phyloP scores from a whole-genome alignment of 1,284 basidiomycete species.

The Earliella scabrosa region DNA sequence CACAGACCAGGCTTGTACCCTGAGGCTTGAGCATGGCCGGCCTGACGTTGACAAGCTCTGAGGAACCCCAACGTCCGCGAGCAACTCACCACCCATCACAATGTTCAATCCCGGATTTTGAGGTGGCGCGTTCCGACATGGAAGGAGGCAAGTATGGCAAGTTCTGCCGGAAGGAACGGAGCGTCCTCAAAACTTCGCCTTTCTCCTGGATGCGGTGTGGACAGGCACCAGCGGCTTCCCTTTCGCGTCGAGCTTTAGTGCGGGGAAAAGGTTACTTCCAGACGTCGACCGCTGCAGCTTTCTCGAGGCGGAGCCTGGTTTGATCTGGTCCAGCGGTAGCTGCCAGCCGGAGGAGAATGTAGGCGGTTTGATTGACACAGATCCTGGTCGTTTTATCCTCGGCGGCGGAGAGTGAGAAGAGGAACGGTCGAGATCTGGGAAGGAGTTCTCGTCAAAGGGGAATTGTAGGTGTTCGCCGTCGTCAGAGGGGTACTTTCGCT shows the following conservation, averaged over 20 bases:
- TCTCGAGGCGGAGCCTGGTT: slow-evolving; percentile 7
- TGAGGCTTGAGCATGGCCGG: no score
- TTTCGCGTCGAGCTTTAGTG: slow-evolving; percentile 20
- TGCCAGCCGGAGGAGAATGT: slow-evolving; percentile 19
- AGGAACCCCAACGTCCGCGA: no score
- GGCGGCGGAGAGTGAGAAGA: no score
- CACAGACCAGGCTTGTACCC: no score
- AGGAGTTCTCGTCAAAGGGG: background rate
- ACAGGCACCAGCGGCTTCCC: slow-evolving; percentile 21
- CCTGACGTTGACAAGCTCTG: no score
- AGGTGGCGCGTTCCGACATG: no score
- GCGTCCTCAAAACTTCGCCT: slow-evolving; percentile 2
- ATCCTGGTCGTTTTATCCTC: background rate
- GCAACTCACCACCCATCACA: no score
- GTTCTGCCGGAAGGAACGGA: background rate
- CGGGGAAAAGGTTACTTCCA: background rate
- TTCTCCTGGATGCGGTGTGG: slow-evolving; percentile 25
- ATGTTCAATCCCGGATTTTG: no score
- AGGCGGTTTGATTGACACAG: background rate
- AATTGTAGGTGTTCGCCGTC: slow-evolving; percentile 1
- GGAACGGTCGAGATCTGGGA: background rate
- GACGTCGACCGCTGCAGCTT: background rate
- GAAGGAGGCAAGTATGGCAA: no score
- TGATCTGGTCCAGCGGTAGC: background rate
- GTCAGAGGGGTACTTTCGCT: slow-evolving; percentile 10